Percentiles rank a stretch among this genome's conserved stretches.
Evolutionary conservation across 2,329 filamentous ascomycete genomes (phyloP).

Genomic region (Macrophomina phaseolina): DNA sequence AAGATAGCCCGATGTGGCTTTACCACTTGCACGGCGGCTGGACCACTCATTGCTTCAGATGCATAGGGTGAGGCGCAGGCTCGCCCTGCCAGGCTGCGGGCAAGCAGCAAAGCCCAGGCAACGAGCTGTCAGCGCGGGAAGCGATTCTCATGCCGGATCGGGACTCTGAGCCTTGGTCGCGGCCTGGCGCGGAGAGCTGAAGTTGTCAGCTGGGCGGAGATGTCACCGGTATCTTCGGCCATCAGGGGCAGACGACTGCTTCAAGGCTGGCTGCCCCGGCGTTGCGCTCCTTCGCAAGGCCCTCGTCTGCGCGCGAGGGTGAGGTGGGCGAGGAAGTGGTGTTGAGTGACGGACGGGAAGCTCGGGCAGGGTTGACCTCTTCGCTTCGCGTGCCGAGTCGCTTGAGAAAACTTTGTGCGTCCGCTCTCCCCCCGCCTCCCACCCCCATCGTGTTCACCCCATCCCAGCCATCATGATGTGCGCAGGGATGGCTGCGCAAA

Average conservation of each 20-base stretch:
- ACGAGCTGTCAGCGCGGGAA: neutral
- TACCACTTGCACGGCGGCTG: neutral
- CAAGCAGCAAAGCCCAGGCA: neutral
- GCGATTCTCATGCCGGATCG: too few relatives aligned
- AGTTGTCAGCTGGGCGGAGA: too few relatives aligned
- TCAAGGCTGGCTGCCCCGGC: too few relatives aligned
- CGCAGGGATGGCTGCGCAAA: conserved; percentile 10
- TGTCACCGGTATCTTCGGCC: too few relatives aligned
- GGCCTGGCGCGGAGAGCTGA: too few relatives aligned
- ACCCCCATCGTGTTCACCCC: neutral
- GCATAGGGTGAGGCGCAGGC: neutral
- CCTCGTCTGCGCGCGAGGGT: too few relatives aligned
- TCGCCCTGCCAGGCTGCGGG: neutral
- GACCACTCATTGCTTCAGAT: neutral
- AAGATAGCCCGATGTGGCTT: conserved; percentile 5
- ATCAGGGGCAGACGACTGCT: too few relatives aligned
- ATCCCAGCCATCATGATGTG: conserved; percentile 4
- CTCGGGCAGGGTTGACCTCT: neutral
- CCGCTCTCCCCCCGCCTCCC: neutral
- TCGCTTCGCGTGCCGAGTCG: neutral
- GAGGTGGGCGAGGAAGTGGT: neutral
- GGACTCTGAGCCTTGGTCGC: too few relatives aligned
- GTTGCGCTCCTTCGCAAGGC: too few relatives aligned
- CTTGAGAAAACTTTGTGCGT: neutral
- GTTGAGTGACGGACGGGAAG: neutral